Evolutionary conservation across 192 early-diverging fungal genomes (phyloP), one percentile per base, ranked within the genome.

Genomic region (Backusella parvicylindrica): DNA sequence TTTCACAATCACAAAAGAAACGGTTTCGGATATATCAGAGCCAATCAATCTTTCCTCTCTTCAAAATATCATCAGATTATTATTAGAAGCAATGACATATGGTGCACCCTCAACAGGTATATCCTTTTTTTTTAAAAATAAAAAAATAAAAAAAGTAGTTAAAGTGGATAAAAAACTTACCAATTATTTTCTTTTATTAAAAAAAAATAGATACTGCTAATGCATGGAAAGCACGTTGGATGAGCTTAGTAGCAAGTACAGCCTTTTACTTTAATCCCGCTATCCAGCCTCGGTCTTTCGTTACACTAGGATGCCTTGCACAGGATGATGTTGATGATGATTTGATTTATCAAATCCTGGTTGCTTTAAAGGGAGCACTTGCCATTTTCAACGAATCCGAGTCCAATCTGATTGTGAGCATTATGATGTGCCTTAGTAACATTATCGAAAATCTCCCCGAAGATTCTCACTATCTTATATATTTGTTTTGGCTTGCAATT

Each of bases 221-320:
- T 72, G 85, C 83, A 40, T 95, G 95, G 90, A 92, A 93, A 60
- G 89, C 96, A 8, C 86, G 95, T 18, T 98, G 97, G 97, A 93
- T 96, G 83, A 88, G 93, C 7, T 78, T 98, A 64, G 90, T 97
- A 15, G 89, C 94, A 3, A 91, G 93, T 38, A 93, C 93, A 41
- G 95, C 97, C 0, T 98, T 98, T 88, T 92, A 95, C 63, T 93
- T 92, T 81, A 96, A 96, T 75, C 94, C 93, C 7, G 94, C 95
- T 0, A 89, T 97, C 26, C 97, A 98, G 79, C 95, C 97, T 2
- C 88, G 97, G 21, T 91, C 97, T 1, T 98, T 97, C 83, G 92
- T 96, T 37, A 86, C 91, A 35, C 85, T 98, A 36, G 97, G 97
- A 12, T 92, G 91, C 53, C 84, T 98, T 67, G 93, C 94, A 6